These are phyloP conservation scores for Peltaster fructicola DNA, from an alignment of 2,329 filamentous ascomycete genomes.

Conservation along the genomic window DNA sequence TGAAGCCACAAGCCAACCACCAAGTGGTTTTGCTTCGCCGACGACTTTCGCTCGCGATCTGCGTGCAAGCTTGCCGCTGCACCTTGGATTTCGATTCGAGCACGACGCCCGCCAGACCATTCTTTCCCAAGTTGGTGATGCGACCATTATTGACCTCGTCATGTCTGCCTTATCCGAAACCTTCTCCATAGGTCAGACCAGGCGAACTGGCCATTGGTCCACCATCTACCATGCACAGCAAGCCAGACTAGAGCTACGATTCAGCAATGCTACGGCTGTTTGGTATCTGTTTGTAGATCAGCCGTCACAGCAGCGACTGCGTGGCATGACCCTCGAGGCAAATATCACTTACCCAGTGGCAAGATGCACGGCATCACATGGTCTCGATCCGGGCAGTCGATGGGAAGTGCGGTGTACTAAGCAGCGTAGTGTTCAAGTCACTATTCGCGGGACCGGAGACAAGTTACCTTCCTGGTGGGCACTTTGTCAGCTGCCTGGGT, in stretches of 20 bases:
- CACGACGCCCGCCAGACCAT: too few species aligned
- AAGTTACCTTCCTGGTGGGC: constrained; percentile 21
- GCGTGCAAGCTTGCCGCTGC: constrained; percentile 8
- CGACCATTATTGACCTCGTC: constrained; percentile 17
- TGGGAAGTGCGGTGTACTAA: neutral
- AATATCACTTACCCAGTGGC: too few species aligned
- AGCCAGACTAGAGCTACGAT: constrained; percentile 22
- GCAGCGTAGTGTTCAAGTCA: constrained; percentile 6
- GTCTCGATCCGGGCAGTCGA: too few species aligned
- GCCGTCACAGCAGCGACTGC: too few species aligned
- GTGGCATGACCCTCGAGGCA: too few species aligned
- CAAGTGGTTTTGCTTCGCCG: too few species aligned
- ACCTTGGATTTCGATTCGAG: constrained; percentile 5
- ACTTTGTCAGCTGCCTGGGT: constrained; percentile 20
- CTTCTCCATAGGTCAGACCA: constrained; percentile 19
- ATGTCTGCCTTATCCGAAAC: constrained; percentile 16
- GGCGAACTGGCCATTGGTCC: constrained; percentile 22
- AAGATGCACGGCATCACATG: constrained; percentile 4
- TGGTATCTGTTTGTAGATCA: constrained; percentile 19
- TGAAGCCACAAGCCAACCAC: too few species aligned
- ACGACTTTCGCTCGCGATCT: constrained; percentile 2
- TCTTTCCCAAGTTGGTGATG: too few species aligned
- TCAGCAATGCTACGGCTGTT: constrained; percentile 6
- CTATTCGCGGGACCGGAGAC: constrained; percentile 9
- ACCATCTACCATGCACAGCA: constrained; percentile 21